Evolutionary conservation across 129 eudicot genomes (phyloP).

Genomic region (Scalesia atractyloides): DNA sequence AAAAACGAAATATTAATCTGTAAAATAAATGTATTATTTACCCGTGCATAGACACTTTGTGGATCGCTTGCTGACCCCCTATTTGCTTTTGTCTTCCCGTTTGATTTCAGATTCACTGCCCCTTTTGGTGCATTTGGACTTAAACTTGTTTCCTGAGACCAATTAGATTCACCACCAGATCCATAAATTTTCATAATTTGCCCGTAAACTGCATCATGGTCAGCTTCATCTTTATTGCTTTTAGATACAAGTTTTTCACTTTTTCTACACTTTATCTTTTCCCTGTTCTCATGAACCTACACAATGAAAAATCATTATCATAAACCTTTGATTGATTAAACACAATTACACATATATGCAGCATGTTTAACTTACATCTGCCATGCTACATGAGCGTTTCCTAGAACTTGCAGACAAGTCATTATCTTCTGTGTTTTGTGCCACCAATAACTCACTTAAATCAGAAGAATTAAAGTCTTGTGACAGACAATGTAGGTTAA

Average conservation of each 20-base stretch:
- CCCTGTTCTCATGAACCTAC: constrained; percentile 58
- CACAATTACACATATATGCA: background rate
- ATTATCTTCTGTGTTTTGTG: constrained; percentile 16
- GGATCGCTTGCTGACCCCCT: constrained; percentile 79
- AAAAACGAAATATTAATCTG: background rate
- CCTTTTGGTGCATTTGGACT: constrained; percentile 29
- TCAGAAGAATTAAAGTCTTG: constrained; percentile 28
- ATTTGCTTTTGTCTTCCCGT: constrained; percentile 51
- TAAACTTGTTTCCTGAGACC: constrained; percentile 37
- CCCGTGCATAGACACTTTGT: constrained; percentile 88
- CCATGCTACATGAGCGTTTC: constrained; percentile 46
- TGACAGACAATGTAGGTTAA: constrained; percentile 34
- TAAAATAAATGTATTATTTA: constrained; percentile 5
- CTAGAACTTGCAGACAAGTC: constrained; percentile 28
- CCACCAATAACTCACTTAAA: constrained; percentile 10
- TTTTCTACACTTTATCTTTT: constrained; percentile 44
- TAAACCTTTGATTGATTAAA: constrained; percentile 3
- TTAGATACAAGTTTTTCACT: constrained; percentile 27
- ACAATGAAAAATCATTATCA: constrained; percentile 3
- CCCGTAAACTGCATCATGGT: constrained; percentile 24
- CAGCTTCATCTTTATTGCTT: constrained; percentile 28
- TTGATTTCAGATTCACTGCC: constrained; percentile 24
- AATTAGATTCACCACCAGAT: constrained; percentile 60
- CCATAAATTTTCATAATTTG: constrained; percentile 34
- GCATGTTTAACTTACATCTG: constrained; percentile 47